Percentiles rank a stretch among this genome's conserved stretches.
phyloP scores from a whole-genome alignment of 2,329 filamentous ascomycete species.

The Sclerotinia sclerotiorum region DNA sequence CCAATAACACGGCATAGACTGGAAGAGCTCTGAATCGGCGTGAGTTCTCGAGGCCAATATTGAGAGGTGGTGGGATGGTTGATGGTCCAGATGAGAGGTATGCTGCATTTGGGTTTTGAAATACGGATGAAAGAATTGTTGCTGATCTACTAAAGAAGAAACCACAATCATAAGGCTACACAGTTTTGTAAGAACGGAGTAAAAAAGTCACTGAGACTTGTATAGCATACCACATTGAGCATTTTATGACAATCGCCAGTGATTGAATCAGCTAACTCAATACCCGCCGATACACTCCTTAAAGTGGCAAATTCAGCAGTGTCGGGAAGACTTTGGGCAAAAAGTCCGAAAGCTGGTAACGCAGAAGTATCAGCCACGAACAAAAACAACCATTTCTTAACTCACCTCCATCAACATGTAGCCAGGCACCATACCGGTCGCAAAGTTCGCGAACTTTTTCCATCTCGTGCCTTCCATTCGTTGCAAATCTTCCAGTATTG shows the following conservation, averaged over 20 bases:
- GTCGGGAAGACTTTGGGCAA: slow-evolving; percentile 64
- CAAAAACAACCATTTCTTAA: background rate
- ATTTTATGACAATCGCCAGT: slow-evolving; percentile 86
- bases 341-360: slow-evolving; percentile 73
- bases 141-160: slow-evolving; percentile 77
- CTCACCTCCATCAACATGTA: slow-evolving; percentile 80
- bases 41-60: slow-evolving; percentile 88
- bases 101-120: slow-evolving; percentile 80
- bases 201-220: background rate
- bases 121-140: slow-evolving; percentile 60
- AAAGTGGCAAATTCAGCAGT: slow-evolving; percentile 55
- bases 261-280: slow-evolving; percentile 85
- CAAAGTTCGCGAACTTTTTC: slow-evolving; percentile 65
- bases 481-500: slow-evolving; percentile 83
- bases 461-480: slow-evolving; percentile 47
- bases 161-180: slow-evolving; percentile 80
- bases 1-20: slow-evolving; percentile 75
- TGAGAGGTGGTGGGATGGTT: slow-evolving; percentile 73
- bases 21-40: slow-evolving; percentile 88
- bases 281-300: slow-evolving; percentile 55
- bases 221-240: slow-evolving; percentile 71
- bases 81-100: slow-evolving; percentile 60
- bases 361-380: background rate
- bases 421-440: slow-evolving; percentile 74
- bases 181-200: slow-evolving; percentile 8